Conservation (phyloP, 257 asterid genomes). For the Voacanga thouarsii region DNA sequence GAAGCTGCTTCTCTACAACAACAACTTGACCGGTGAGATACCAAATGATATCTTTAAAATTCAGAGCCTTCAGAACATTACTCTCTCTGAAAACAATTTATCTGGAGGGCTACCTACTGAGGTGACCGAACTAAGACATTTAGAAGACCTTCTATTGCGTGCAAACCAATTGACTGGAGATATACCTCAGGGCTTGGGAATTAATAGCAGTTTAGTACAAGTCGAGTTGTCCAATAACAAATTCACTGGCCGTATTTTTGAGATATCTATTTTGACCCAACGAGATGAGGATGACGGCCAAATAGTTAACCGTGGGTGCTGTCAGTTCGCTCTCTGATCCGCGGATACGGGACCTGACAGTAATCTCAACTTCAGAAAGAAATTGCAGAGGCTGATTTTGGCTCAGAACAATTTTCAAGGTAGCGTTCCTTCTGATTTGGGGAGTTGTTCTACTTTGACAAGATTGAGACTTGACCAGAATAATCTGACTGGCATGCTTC, state of each 20-base stretch:
- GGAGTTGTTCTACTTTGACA: constrained; percentile 52
- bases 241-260: constrained; percentile 70
- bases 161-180: constrained; percentile 65
- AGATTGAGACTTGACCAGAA: constrained; percentile 70
- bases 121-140: constrained; percentile 53
- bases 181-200: constrained; percentile 75
- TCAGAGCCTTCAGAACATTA: constrained; percentile 47
- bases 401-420: constrained; percentile 61
- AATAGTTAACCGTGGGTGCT: no score
- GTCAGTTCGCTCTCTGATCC: no score
- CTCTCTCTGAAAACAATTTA: constrained; percentile 58
- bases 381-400: constrained; percentile 50
- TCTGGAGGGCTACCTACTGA: constrained; percentile 69
- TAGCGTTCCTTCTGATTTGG: constrained; percentile 54
- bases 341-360: no score
- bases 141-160: constrained; percentile 48
- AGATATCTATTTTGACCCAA: no score
- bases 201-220: constrained; percentile 48
- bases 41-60: constrained; percentile 65
- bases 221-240: constrained; percentile 59
- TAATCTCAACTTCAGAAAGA: constrained; percentile 68
- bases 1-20: constrained; percentile 44
- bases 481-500: constrained; percentile 60
- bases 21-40: constrained; percentile 65
- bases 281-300: no score